Conservation (phyloP, 1,139 yeast genomes). For the Chernovozyma aurita region DNA sequence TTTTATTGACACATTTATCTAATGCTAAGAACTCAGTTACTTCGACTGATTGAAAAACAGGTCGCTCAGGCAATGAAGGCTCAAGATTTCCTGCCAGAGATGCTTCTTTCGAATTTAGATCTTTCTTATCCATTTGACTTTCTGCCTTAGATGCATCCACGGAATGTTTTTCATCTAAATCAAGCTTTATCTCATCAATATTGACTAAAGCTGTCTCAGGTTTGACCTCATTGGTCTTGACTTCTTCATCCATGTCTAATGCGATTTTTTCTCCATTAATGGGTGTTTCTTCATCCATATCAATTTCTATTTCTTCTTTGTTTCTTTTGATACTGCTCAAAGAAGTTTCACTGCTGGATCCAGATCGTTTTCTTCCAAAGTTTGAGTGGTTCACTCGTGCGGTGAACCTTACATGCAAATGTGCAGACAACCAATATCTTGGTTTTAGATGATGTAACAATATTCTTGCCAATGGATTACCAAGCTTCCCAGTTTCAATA, state of each 20-base stretch:
- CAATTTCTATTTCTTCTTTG: conserved; percentile 5
- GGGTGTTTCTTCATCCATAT: conserved; percentile 5
- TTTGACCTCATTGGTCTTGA: conserved; percentile 5
- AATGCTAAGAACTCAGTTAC: conserved; percentile 70
- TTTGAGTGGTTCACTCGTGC: conserved; percentile 38
- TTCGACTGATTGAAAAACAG: background rate
- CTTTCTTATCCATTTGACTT: conserved; percentile 7
- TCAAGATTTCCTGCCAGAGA: background rate
- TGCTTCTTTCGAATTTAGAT: background rate
- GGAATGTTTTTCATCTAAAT: conserved; percentile 21
- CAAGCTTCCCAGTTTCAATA: conserved; percentile 55
- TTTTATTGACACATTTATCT: conserved; percentile 72
- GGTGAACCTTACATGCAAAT: conserved; percentile 70
- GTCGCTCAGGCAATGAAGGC: background rate
- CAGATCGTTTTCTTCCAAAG: conserved; percentile 4
- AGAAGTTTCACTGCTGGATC: background rate
- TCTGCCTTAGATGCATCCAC: conserved; percentile 4
- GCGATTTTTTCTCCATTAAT: conserved; percentile 21
- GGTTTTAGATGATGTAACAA: conserved; percentile 59
- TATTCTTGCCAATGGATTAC: conserved; percentile 67
- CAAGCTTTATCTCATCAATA: conserved; percentile 38
- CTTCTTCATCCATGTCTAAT: conserved; percentile 18
- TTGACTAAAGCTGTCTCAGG: conserved; percentile 4
- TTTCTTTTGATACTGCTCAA: conserved; percentile 1
- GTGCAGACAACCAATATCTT: conserved; percentile 80